Conservation (phyloP, 2,329 filamentous ascomycete genomes). For the Neopestalotiopsis sp. region DNA sequence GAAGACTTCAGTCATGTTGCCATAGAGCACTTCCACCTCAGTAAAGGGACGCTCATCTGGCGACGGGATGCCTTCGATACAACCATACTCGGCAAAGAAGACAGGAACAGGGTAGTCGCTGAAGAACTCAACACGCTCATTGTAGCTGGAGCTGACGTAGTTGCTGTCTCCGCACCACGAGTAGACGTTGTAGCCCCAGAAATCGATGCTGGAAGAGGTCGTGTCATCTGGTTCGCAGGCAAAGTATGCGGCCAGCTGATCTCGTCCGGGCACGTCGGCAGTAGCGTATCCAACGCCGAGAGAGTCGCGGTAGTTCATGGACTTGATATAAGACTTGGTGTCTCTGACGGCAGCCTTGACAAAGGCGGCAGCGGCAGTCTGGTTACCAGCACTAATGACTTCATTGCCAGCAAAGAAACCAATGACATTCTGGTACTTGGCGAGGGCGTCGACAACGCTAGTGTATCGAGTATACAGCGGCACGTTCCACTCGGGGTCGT, state of each 20-base stretch:
- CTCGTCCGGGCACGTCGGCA: slow-evolving; percentile 84
- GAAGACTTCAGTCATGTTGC: slow-evolving; percentile 83
- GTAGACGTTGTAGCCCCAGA: slow-evolving; percentile 99
- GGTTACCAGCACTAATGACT: slow-evolving; percentile 86
- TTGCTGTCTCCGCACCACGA: slow-evolving; percentile 93
- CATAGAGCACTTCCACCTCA: slow-evolving; percentile 84
- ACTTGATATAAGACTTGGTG: slow-evolving; percentile 91
- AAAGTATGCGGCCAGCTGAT: slow-evolving; percentile 87
- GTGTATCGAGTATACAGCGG: slow-evolving; percentile 82
- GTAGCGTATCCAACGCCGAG: slow-evolving; percentile 95
- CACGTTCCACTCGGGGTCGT: slow-evolving; percentile 78
- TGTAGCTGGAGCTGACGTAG: slow-evolving; percentile 79
- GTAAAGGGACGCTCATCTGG: slow-evolving; percentile 76
- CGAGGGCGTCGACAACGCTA: slow-evolving; percentile 79
- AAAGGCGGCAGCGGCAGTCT: slow-evolving; percentile 88
- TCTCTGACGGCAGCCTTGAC: slow-evolving; percentile 98
- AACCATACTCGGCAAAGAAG: slow-evolving; percentile 99
- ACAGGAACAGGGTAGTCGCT: slow-evolving; percentile 86
- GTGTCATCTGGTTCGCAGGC: slow-evolving; percentile 74
- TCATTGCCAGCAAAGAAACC: slow-evolving; percentile 99
- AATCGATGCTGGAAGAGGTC: slow-evolving; percentile 72
- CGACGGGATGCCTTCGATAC: slow-evolving; percentile 68
- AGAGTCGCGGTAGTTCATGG: slow-evolving; percentile 70
- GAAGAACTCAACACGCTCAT: slow-evolving; percentile 85
- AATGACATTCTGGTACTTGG: slow-evolving; percentile 86